Evolutionary conservation across 305 asterid genomes (phyloP).

Genomic region (Fraxinus xanthoxyloides): DNA sequence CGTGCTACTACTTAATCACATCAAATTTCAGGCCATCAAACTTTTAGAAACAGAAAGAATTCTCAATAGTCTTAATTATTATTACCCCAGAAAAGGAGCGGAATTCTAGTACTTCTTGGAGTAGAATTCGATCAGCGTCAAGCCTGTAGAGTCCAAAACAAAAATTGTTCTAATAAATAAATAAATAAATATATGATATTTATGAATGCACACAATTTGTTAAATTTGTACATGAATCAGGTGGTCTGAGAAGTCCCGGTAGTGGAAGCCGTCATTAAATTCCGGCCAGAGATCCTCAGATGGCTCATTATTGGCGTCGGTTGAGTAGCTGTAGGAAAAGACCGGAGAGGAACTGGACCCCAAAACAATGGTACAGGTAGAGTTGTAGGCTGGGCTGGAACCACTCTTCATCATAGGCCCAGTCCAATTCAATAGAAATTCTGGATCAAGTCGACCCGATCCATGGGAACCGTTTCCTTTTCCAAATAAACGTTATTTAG

Average conservation of each 20-base stretch:
- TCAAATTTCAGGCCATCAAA: not conserved
- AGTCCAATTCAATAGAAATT: not conserved
- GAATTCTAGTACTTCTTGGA: slow-evolving; percentile 61
- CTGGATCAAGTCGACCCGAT: not conserved
- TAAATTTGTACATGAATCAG: slow-evolving; percentile 49
- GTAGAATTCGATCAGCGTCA: slow-evolving; percentile 68
- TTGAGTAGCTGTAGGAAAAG: not conserved
- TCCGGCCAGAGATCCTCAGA: slow-evolving; percentile 85
- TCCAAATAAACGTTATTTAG: not conserved
- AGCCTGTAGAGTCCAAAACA: slow-evolving; percentile 38
- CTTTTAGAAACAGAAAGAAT: not conserved
- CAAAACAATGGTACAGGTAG: not conserved
- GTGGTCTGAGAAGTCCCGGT: slow-evolving; percentile 52
- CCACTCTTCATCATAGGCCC: not conserved
- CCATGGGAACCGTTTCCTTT: not conserved
- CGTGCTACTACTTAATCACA: not conserved
- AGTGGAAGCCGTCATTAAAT: slow-evolving; percentile 64
- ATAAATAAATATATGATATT: not conserved
- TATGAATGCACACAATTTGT: not conserved
- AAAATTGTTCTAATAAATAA: not conserved
- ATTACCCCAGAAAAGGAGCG: slow-evolving; percentile 82
- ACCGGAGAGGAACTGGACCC: slow-evolving; percentile 1
- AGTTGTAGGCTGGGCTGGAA: not conserved
- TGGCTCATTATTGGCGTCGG: slow-evolving; percentile 26
- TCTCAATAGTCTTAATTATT: not conserved